These are phyloP conservation scores for Discostella stelligeroides DNA, from an alignment of 108 stramenopile species.

Conservation along the genomic window DNA sequence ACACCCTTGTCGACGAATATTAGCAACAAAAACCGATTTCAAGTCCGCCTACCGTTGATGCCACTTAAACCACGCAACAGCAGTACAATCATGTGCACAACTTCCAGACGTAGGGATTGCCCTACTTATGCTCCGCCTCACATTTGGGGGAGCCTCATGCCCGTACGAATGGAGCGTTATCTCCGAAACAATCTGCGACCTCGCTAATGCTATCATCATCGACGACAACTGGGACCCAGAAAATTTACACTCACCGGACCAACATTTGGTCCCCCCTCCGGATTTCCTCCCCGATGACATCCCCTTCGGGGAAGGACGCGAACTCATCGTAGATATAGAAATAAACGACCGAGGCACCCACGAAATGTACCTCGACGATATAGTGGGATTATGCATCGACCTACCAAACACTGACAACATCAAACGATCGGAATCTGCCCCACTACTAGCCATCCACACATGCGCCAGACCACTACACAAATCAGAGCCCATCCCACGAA, in stretches of 20 bases:
- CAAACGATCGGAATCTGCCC: not conserved
- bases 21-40: not conserved
- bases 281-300: not conserved
- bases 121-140: not conserved
- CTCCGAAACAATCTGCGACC: too few species aligned
- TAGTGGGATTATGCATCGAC: not conserved
- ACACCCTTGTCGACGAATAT: not conserved
- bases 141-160: not conserved
- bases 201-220: too few species aligned
- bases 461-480: not conserved
- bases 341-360: not conserved
- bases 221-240: constrained; percentile 4
- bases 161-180: too few species aligned
- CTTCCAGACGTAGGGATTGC: not conserved
- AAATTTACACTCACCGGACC: not conserved
- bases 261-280: not conserved
- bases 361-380: too few species aligned
- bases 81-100: not conserved
- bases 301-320: not conserved
- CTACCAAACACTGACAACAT: constrained; percentile 3
- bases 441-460: not conserved
- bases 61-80: not conserved
- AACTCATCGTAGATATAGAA: not conserved
- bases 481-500: constrained; percentile 14
- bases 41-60: not conserved